Evolutionary conservation across 1,284 basidiomycete genomes (phyloP).

Genomic region (Leccinum fuscescens): DNA sequence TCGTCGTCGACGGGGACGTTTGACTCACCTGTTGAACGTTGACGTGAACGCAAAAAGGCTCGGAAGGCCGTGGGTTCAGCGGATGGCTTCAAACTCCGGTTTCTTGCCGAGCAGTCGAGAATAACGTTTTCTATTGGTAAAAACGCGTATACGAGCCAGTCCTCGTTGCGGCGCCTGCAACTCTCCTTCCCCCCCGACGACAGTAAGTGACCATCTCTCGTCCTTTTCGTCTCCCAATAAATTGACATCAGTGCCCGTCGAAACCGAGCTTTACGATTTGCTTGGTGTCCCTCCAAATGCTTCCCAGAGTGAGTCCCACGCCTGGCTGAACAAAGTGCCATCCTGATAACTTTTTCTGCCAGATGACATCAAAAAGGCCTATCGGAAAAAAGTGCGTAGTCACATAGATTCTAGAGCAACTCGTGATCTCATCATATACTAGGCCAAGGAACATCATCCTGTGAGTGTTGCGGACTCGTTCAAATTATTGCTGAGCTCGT

Average conservation of each 20-base stretch:
- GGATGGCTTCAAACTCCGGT: conserved; percentile 32
- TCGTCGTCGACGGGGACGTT: conserved; percentile 14
- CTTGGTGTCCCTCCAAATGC: conserved; percentile 71
- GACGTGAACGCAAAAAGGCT: not conserved
- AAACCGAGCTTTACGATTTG: conserved; percentile 78
- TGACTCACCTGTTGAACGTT: conserved; percentile 25
- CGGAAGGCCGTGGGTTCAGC: not conserved
- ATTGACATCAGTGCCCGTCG: conserved; percentile 57
- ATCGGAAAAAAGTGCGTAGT: conserved; percentile 75
- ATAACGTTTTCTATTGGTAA: conserved; percentile 17
- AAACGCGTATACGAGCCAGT: conserved; percentile 27
- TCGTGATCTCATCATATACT: conserved; percentile 27
- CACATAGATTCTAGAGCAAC: conserved; percentile 6
- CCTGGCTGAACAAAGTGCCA: conserved; percentile 3
- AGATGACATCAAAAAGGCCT: conserved; percentile 92
- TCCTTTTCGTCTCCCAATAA: conserved; percentile 1
- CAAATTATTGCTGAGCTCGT: conserved; percentile 3
- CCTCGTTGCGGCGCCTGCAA: conserved; percentile 23
- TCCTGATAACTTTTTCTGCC: conserved; percentile 13
- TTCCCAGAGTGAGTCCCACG: conserved; percentile 54
- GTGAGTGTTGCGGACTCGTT: conserved; percentile 48
- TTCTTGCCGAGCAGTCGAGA: conserved; percentile 29
- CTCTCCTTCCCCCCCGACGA: conserved; percentile 8
- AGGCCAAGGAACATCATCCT: conserved; percentile 90
- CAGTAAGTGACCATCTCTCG: conserved; percentile 22